Percentiles rank a stretch among this genome's conserved stretches.
Evolutionary conservation across 306 rosid genomes (phyloP).

Genomic region (Trichosanthes truncata): DNA sequence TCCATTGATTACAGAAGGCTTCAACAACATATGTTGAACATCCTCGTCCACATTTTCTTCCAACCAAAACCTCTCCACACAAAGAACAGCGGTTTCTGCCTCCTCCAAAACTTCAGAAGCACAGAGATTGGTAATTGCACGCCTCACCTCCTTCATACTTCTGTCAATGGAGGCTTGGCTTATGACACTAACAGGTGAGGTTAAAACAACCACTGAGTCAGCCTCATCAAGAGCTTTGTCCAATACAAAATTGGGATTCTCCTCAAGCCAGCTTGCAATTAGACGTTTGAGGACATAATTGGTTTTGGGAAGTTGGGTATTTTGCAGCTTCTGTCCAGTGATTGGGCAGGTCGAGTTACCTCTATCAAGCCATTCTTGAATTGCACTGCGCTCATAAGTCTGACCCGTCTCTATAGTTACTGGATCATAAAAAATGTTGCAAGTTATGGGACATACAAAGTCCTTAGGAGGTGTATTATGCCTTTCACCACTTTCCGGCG

Average conservation of each 20-base stretch:
- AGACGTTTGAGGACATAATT: constrained; percentile 86
- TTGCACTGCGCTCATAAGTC: constrained; percentile 83
- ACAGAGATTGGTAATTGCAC: constrained; percentile 53
- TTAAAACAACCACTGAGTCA: constrained; percentile 31
- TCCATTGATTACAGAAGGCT: constrained; percentile 63
- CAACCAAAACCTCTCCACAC: constrained; percentile 58
- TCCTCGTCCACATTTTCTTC: constrained; percentile 49
- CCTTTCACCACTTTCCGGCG: constrained; percentile 32
- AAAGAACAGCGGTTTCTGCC: constrained; percentile 73
- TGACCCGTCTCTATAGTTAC: constrained; percentile 96
- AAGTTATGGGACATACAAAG: constrained; percentile 85
- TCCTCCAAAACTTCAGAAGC: constrained; percentile 68
- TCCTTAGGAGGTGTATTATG: constrained; percentile 59
- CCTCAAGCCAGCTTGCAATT: constrained; percentile 81
- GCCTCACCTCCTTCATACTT: constrained; percentile 39
- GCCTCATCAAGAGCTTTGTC: constrained; percentile 13
- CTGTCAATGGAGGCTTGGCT: constrained; percentile 53
- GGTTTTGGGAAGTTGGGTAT: constrained; percentile 71
- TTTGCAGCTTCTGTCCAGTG: constrained; percentile 74
- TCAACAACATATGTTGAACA: constrained; percentile 41
- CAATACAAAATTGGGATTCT: constrained; percentile 27
- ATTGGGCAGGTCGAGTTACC: constrained; percentile 83
- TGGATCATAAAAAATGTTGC: constrained; percentile 81
- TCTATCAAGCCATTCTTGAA: constrained; percentile 78
- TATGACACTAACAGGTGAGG: constrained; percentile 58